Evolutionary conservation across 169 alveolate species (phyloP).

Genomic region (Theileria sp.): DNA sequence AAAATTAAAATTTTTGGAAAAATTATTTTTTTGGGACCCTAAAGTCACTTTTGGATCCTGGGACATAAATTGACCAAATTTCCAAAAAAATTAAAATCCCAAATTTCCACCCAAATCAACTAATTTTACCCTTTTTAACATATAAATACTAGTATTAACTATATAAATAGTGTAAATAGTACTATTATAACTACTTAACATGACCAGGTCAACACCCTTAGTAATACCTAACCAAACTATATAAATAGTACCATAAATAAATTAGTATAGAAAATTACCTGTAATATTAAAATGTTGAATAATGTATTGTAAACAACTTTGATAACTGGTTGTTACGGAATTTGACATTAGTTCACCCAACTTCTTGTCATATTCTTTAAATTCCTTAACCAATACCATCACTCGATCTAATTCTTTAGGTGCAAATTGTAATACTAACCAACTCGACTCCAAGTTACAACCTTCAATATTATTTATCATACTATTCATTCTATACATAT

Average conservation of each 20-base stretch:
- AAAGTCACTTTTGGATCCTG: too few species aligned
- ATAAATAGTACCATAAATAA: too few species aligned
- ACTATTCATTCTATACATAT: constrained; percentile 9
- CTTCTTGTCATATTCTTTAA: constrained; percentile 27
- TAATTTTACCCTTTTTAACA: too few species aligned
- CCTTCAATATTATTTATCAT: not conserved
- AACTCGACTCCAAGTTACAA: constrained; percentile 14
- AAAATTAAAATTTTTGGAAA: too few species aligned
- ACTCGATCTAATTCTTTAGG: constrained; percentile 39
- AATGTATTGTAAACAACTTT: not conserved
- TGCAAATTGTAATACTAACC: constrained; percentile 53
- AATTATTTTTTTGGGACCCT: too few species aligned
- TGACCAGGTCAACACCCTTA: too few species aligned
- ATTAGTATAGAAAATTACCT: not conserved
- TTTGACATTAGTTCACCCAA: not conserved
- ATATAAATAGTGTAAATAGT: too few species aligned
- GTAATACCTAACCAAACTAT: too few species aligned
- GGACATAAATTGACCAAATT: too few species aligned
- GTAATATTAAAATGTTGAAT: not conserved
- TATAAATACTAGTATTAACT: too few species aligned
- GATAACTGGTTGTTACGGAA: not conserved
- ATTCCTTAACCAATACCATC: constrained; percentile 6
- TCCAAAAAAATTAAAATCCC: not conserved
- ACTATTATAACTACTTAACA: too few species aligned
- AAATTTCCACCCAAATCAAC: not conserved